These are phyloP conservation scores for Cordyceps tenuipes DNA, from an alignment of 2,329 filamentous ascomycete genomes.

Conservation along the genomic window DNA sequence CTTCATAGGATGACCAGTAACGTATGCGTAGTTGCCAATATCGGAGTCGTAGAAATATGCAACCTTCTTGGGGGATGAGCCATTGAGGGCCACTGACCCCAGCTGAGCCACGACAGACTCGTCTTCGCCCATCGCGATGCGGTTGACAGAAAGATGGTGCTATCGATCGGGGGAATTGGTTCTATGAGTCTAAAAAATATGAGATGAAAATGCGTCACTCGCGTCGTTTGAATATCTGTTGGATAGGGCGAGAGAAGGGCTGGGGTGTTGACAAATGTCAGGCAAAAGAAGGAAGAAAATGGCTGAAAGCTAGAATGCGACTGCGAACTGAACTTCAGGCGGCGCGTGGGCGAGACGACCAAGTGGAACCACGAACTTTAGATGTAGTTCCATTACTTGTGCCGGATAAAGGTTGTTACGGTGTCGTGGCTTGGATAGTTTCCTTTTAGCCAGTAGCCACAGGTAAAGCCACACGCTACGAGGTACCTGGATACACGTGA, in stretches of 20 bases:
- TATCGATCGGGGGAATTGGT: background rate
- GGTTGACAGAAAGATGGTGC: background rate
- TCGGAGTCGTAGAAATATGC: constrained; percentile 99
- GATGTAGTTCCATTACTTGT: background rate
- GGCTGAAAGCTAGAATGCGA: constrained; percentile 2
- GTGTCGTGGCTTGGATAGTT: background rate
- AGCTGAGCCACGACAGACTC: constrained; percentile 29
- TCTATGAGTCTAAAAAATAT: background rate
- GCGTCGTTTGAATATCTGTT: background rate
- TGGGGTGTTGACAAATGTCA: background rate
- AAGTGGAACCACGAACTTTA: background rate
- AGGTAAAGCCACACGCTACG: too few relatives aligned
- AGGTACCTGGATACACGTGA: constrained; percentile 2
- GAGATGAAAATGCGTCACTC: background rate
- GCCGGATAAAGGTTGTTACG: constrained; percentile 10
- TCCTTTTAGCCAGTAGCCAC: background rate
- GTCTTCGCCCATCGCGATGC: constrained; percentile 27
- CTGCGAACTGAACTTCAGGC: background rate
- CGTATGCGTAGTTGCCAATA: constrained; percentile 96
- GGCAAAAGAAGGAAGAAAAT: background rate
- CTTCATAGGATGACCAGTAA: constrained; percentile 97
- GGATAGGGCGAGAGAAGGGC: background rate
- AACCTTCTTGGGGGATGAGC: constrained; percentile 62
- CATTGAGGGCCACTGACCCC: constrained; percentile 39
- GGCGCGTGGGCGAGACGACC: background rate